Evolutionary conservation across 371 early-diverging fungal species (phyloP).

Genomic region (Mucor velutinosus): DNA sequence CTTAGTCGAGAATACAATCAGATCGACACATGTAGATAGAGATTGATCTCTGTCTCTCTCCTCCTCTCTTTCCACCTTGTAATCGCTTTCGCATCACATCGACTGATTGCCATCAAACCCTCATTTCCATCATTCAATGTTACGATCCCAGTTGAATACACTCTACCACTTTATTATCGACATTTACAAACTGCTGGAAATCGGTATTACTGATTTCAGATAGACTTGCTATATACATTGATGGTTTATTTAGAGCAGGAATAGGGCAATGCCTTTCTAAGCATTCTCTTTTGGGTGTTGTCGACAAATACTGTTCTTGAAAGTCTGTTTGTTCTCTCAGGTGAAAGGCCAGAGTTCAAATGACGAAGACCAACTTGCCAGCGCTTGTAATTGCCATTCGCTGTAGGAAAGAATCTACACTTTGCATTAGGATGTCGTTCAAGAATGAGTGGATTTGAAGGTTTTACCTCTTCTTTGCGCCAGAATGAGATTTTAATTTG

Average conservation of each 20-base stretch:
- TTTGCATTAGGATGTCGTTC: not conserved
- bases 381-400: conserved; percentile 50
- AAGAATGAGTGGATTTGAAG: not conserved
- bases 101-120: no score
- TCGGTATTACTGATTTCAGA: not conserved
- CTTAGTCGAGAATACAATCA: not conserved
- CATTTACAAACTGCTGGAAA: not conserved
- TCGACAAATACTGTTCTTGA: conserved; percentile 35
- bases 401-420: conserved; percentile 45
- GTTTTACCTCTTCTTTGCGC: conserved; percentile 51
- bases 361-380: conserved; percentile 57
- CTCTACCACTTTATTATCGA: not conserved
- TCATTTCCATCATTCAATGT: not conserved
- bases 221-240: not conserved
- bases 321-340: conserved; percentile 50
- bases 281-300: conserved; percentile 50
- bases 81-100: not conserved
- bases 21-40: not conserved
- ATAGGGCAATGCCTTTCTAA: conserved; percentile 51
- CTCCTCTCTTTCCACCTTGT: not conserved
- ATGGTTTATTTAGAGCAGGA: conserved; percentile 20
- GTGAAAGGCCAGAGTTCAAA: conserved; percentile 46
- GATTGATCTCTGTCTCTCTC: no score
- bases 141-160: not conserved
- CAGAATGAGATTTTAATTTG: conserved; percentile 55